Base-by-base conservation (phyloP, 1,284 basidiomycete species). In the Paramarasmius palmivorus region DNA sequence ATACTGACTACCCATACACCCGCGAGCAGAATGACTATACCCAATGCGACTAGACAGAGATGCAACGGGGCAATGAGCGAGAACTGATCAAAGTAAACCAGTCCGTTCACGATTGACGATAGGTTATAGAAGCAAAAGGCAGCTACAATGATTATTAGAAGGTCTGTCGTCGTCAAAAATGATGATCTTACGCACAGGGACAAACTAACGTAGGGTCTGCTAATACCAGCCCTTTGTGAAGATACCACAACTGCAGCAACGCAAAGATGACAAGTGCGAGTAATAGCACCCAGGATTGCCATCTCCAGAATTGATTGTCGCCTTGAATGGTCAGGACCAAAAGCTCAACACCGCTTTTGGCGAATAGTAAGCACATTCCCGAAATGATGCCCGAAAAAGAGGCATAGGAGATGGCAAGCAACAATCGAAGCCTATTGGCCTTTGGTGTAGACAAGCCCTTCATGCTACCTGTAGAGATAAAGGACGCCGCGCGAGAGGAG, bases 71-170 rank as follows among this genome's bases (percentile, higher is more conserved):
- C 75, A 39, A 98, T 84, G 19, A 87, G 75, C 14, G 84, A 81
- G 62, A 95, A 83, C 67, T 98, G 93, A 69, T 96, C 80, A 68
- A 93, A 98, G 69, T 96, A 98, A 47, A 97, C 84, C 36, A 97
- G 81, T 1, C 91, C 90, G 59, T 89, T 88, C 42, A 94, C 79
- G 65, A 96, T 95, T 12, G 92, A 94, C 4, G 93, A 93, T 7
- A 95, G 72, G 65, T 97, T 98, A 74, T 97, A 98, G 69, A 95
- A 94, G 71, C 94, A 97, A 70, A 98, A 98, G 2, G 95, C 94
- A 61, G 95, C 87, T 90, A 61, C 25, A 50, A 52, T 57, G 55
- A 39, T 55, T 46, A 22, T 53, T 17, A 41, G 26, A 23, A 23
- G n/a, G n/a, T n/a, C n/a, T n/a, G n/a, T n/a, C n/a, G n/a, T n/a